Evolutionary conservation across 169 alveolate species (phyloP).

Genomic region (Theileria orientalis): DNA sequence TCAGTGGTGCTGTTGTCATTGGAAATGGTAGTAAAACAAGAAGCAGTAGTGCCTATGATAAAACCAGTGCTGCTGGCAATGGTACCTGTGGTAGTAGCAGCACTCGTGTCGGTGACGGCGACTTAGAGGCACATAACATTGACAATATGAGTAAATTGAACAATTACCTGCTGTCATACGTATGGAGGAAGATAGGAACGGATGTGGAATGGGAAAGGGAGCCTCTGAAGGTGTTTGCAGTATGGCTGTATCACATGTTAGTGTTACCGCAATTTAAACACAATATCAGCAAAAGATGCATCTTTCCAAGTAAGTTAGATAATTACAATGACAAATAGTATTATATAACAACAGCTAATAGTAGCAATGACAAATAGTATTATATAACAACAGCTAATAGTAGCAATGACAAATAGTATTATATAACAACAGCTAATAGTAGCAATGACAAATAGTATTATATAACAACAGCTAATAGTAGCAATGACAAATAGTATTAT

Average conservation of each 20-base stretch:
- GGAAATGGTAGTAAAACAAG: no score
- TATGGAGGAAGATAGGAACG: slow-evolving; percentile 75
- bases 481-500: no score
- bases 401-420: no score
- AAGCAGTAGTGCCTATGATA: no score
- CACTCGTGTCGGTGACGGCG: no score
- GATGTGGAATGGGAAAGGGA: slow-evolving; percentile 70
- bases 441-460: slow-evolving; percentile 51
- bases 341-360: no score
- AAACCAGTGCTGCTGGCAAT: no score
- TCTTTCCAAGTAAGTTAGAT: slow-evolving; percentile 45
- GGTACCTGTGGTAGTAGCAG: no score
- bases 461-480: no score
- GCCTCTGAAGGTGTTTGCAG: slow-evolving; percentile 58
- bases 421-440: no score
- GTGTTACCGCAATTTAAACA: slow-evolving; percentile 61
- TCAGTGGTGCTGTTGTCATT: not conserved
- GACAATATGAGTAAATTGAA: slow-evolving; percentile 32
- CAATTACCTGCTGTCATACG: slow-evolving; percentile 65
- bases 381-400: no score
- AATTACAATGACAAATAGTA: slow-evolving; percentile 27
- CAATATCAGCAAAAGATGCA: slow-evolving; percentile 69
- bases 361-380: no score
- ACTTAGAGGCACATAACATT: not conserved
- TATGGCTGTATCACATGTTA: slow-evolving; percentile 76